A percentile compares a stretch with the other conserved stretches of the same genome.
These are phyloP conservation scores for Rhizopogon salebrosus DNA, from an alignment of 768 basidiomycete genomes.

Conservation along the genomic window DNA sequence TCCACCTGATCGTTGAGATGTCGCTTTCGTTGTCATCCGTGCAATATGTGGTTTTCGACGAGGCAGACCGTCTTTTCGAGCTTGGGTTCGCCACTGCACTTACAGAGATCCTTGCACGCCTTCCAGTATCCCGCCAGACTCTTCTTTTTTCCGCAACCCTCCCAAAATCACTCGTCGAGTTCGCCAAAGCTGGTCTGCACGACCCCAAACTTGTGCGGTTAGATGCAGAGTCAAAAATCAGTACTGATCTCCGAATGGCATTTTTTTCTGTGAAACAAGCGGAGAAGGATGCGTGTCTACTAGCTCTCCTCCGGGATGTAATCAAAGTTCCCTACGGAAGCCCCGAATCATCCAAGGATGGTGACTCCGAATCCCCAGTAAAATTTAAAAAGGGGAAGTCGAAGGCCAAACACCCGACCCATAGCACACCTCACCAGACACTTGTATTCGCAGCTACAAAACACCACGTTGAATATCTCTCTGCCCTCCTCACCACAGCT, in stretches of 20 bases:
- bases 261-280: constrained; percentile 90
- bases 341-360: constrained; percentile 23
- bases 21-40: constrained; percentile 82
- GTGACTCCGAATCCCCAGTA: constrained; percentile 15
- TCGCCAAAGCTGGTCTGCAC: constrained; percentile 94
- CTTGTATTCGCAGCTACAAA: constrained; percentile 95
- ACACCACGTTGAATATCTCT: constrained; percentile 96
- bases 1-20: constrained; percentile 98
- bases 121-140: constrained; percentile 84
- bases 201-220: constrained; percentile 95
- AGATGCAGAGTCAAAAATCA: constrained; percentile 95
- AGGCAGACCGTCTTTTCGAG: constrained; percentile 97
- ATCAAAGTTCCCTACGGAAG: constrained; percentile 70
- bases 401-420: constrained; percentile 37
- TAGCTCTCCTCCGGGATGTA: constrained; percentile 80
- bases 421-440: constrained; percentile 82
- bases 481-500: constrained; percentile 66
- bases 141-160: constrained; percentile 95
- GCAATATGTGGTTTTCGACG: constrained; percentile 93
- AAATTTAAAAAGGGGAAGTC: constrained; percentile 50
- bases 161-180: constrained; percentile 93
- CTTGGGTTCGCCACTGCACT: constrained; percentile 95
- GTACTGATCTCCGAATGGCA: constrained; percentile 86
- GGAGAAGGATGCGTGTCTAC: constrained; percentile 91
- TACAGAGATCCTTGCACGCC: constrained; percentile 84